Evolutionary conservation across 208 protist genomes (phyloP), one percentile per base, ranked within the genome.

Genomic region (Crithidia mellificae): DNA sequence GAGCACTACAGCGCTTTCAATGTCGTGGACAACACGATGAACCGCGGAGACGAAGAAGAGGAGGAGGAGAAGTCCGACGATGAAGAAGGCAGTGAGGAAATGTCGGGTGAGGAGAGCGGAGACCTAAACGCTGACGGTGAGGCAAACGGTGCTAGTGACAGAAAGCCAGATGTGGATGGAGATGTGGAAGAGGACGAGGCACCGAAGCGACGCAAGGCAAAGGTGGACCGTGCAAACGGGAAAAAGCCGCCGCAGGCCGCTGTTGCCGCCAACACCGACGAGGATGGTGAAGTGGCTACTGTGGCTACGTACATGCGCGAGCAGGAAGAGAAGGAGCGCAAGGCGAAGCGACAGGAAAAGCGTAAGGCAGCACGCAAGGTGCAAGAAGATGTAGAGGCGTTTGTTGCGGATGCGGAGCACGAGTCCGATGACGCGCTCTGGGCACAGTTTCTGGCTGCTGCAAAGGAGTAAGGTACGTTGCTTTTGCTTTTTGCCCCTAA

Each of bases 1-100:
- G 88, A 96, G 49, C 80, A 93, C 62, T 93, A 90, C 56, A 89
- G 77, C 51, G 61, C 77, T 20, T 94, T 96, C 68, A 94, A 93
- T 51, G 88, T 96, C 6, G 78, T 88, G 4, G 91, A 93, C 56
- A 82, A 92, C 46, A 72, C 76, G 20, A 88, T 96, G 50, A 79
- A 81, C 65, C 63, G 59, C 15, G 74, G 68, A 19, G 72, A 77
- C 25, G 77, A 68, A 36, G 69, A 78, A n/a, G 39, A 68, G 6
- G 65, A 68, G 11, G 47, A 38, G 9, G 39, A 46, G 1, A 24
- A 55, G 6, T 15, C 36, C 6, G 32, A 25, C 15, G 43, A 49
- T 6, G 47, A 34, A 9, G 62, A 62, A 7, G 53, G 55, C 2
- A 63, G 12, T 8, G 57, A 47, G 17, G 41, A 19, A 44, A 47